These are phyloP conservation scores for Glomus cerebriforme DNA, from an alignment of 192 early-diverging fungal species.

Conservation along the genomic window DNA sequence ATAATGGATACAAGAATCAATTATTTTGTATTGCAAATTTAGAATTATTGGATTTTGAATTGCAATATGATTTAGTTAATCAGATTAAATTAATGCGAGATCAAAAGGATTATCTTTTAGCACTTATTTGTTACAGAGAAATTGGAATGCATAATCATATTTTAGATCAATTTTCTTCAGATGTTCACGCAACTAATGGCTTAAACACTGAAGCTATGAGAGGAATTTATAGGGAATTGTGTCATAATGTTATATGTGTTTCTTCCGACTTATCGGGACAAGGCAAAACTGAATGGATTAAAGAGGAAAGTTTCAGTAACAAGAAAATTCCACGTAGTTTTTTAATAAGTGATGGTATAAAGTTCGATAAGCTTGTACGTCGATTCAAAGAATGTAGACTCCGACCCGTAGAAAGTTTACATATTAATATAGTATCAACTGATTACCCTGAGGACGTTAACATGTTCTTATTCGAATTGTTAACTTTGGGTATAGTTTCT, in stretches of 20 bases:
- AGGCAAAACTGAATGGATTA: conserved; percentile 34
- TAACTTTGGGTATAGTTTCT: no score
- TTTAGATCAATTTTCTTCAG: conserved; percentile 24
- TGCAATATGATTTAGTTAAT: conserved; percentile 30
- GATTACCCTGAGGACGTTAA: conserved; percentile 15
- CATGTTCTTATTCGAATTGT: conserved; percentile 1
- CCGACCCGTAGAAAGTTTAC: not conserved
- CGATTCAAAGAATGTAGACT: conserved; percentile 22
- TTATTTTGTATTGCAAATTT: conserved; percentile 32
- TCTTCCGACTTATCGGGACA: conserved; percentile 25
- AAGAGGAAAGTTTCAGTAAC: not conserved
- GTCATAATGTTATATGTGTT: conserved; percentile 20
- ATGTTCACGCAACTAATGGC: conserved; percentile 24
- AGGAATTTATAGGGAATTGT: conserved; percentile 16
- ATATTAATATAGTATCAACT: not conserved
- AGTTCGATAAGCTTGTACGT: not conserved
- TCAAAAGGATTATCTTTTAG: conserved; percentile 1
- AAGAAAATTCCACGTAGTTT: not conserved
- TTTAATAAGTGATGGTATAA: conserved; percentile 24
- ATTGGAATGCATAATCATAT: conserved; percentile 28
- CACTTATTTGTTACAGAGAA: conserved; percentile 26
- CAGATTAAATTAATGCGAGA: not conserved
- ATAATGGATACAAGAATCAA: conserved; percentile 16
- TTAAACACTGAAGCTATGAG: not conserved
- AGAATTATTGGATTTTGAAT: conserved; percentile 29